Evolutionary conservation across 768 basidiomycete genomes (phyloP), one percentile per base, ranked within the genome.

Genomic region (Boletus coccyginus): DNA sequence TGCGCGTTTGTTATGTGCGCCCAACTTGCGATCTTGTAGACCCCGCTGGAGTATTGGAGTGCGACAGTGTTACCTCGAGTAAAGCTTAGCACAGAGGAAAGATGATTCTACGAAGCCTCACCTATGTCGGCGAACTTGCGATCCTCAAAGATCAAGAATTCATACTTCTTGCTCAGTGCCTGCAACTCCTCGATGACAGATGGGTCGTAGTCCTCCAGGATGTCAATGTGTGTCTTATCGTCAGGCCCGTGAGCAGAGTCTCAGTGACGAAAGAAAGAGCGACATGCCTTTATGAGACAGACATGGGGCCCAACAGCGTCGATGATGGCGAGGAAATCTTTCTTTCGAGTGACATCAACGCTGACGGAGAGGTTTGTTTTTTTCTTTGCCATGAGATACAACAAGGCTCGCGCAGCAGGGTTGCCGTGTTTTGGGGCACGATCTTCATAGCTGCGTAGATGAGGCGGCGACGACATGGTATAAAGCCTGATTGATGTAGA

Each of bases 61-160:
- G 87, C 84, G 56, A 98, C 97, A 9, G 97, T 98, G 74, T 98
- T 98, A 43, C 97, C 97, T 99, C 12, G 47, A 60, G 16, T 47
- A n/a, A 46, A 57, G 43, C 10, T 49, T 9, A 57, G 46, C 16
- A 36, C 41, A 9, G 53, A 47, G 17, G 46, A 45, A 33, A 27
- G 35, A 49, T 38, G 24, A 43, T 10, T 5, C 16, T 19, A 46
- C 8, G 17, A 50, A 14, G 35, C 63, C 81, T 65, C 59, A 94
- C 96, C 96, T 50, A 99, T 98, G 72, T 99, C 97, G 5, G 97
- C 96, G 66, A 99, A 99, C 73, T 99, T 99, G 61, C 97, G 81
- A 76, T 99, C 97, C 75, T 98, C 97, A 64, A 98, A 99, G 64
- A 98, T 94, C 50, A 96, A 72, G 75, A 98, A 99, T 66, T 97